Base-by-base conservation (phyloP, 306 rosid genomes). In the Psophocarpus tetragonolobus region DNA sequence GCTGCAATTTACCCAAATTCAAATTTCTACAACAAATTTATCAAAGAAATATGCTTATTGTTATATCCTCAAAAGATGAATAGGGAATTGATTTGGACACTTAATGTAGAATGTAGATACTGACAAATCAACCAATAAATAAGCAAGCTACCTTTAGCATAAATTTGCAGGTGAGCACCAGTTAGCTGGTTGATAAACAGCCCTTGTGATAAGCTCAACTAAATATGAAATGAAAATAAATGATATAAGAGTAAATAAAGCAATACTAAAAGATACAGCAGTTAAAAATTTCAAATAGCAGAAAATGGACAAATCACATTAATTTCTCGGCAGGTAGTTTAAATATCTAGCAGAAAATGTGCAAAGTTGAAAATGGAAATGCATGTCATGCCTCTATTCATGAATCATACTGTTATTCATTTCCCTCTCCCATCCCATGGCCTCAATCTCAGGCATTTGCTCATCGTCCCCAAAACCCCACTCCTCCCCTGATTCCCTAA, bases 131-230 rank as follows among this genome's bases (percentile, higher is more conserved):
- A 74, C 39, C 35, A 73, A 56, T 33, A 78, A 29, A 80, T 54
- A 82, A 64, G 77, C 70, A 75, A 84, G 75, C 68, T 85, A 95
- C 98, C 95, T 88, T 86, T 83, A 62, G 80, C 54, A 76, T 72
- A 82, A 83, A 82, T 80, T 67, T 70, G 83, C 76, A 79, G 84
- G 76, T 80, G 88, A 82, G 80, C 78, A 74, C 68, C 85, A 60
- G 68, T 80, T 75, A 80, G 85, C 66, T 78, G 88, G 81, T 81
- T 81, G 56, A 71, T 71, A 69, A 83, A 81, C 74, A 76, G 72
- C 51, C 85, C 57, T 24, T 23, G 90, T 24, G 96, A 82, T 54
- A 87, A 82, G 74, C 85, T 86, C 77, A 87, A 71, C 98, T 95
- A 93, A 71, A 81, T 65, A 88, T 67, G 68, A 75, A 75, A 81